Evolutionary conservation across 2,329 filamentous ascomycete genomes (phyloP).

Genomic region (Biscogniauxia marginata): DNA sequence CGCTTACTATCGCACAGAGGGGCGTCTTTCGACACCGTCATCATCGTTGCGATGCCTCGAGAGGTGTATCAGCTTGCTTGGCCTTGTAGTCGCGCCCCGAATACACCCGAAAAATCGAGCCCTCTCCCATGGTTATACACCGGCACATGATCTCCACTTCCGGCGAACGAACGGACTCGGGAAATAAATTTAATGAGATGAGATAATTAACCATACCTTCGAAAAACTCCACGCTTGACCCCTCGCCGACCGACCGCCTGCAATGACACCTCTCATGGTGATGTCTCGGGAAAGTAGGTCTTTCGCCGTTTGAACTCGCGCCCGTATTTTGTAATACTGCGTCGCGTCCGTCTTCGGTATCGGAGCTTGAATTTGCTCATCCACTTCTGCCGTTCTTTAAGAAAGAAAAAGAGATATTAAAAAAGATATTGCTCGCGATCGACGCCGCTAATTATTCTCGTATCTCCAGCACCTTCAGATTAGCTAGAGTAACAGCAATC

Average conservation of each 20-base stretch:
- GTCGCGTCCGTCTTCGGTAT: neutral
- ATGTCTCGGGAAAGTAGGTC: constrained; percentile 2
- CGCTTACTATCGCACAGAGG: neutral
- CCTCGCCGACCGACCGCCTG: constrained; percentile 20
- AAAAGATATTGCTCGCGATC: neutral
- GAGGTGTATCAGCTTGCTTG: neutral
- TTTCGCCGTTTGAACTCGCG: neutral
- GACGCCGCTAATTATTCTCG: neutral
- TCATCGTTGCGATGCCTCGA: neutral
- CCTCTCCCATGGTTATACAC: neutral
- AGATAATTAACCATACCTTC: constrained; percentile 20
- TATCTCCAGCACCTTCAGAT: neutral
- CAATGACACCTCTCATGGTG: constrained; percentile 25
- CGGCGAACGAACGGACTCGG: neutral
- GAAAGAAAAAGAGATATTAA: neutral
- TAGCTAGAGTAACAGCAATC: neutral
- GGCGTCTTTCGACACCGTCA: neutral
- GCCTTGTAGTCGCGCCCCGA: neutral
- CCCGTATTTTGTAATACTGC: neutral
- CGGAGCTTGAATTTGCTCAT: neutral
- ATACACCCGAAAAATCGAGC: neutral
- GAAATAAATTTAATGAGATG: neutral
- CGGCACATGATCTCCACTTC: neutral
- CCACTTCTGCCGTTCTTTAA: neutral
- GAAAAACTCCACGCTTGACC: constrained; percentile 27